Conservation (phyloP, 108 stramenopile species). For the Skeletonema potamos region DNA sequence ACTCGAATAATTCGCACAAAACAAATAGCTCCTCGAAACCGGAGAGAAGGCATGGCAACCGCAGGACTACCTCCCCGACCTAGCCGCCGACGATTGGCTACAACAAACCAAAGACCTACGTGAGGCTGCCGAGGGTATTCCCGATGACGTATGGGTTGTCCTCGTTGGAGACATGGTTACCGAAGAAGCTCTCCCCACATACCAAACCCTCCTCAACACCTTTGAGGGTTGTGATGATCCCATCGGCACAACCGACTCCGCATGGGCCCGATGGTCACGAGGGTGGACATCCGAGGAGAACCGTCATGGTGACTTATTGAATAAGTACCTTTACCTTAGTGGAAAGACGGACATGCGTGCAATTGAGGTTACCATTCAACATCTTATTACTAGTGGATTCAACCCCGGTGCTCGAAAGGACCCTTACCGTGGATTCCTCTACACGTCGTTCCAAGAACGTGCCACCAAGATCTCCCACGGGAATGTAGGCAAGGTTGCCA, state of each 20-base stretch:
- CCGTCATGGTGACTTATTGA: slow-evolving; percentile 90
- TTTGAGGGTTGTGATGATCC: slow-evolving; percentile 94
- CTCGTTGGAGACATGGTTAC: slow-evolving; percentile 93
- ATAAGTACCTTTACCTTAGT: slow-evolving; percentile 88
- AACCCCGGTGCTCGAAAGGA: slow-evolving; percentile 87
- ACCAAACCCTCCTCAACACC: slow-evolving; percentile 91
- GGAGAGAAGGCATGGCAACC: slow-evolving; percentile 91
- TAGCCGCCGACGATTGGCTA: slow-evolving; percentile 68
- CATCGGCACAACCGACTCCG: slow-evolving; percentile 77
- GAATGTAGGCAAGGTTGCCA: slow-evolving; percentile 83
- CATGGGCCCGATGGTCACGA: slow-evolving; percentile 89
- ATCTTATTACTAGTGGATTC: slow-evolving; percentile 89
- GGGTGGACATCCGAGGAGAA: slow-evolving; percentile 95
- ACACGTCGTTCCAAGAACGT: slow-evolving; percentile 94
- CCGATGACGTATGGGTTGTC: slow-evolving; percentile 86
- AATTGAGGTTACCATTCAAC: slow-evolving; percentile 92
- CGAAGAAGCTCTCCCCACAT: slow-evolving; percentile 91
- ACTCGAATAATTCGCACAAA: background rate
- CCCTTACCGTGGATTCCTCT: slow-evolving; percentile 93
- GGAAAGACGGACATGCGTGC: slow-evolving; percentile 88
- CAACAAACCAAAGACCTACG: slow-evolving; percentile 76
- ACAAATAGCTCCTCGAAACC: slow-evolving; percentile 78
- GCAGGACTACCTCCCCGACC: slow-evolving; percentile 90
- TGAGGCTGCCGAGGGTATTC: slow-evolving; percentile 61
- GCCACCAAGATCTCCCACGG: slow-evolving; percentile 90